A percentile compares a stretch with the other conserved stretches of the same genome.
phyloP scores from a whole-genome alignment of 345 rosid genomes.

The Eutrema heterophyllum region DNA sequence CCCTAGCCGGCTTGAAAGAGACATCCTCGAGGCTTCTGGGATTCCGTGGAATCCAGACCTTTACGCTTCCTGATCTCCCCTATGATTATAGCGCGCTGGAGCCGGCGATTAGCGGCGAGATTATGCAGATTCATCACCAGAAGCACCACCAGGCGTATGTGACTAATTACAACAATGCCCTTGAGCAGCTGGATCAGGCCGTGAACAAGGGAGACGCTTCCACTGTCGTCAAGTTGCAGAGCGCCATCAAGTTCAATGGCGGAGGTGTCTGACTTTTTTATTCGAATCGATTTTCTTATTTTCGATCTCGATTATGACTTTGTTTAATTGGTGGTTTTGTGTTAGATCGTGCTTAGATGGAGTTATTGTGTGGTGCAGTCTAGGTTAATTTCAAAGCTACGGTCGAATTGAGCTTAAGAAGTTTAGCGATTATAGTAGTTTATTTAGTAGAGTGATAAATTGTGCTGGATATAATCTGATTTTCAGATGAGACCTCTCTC shows the following conservation, averaged over 20 bases:
- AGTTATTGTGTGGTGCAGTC: neutral
- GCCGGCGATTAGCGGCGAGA: conserved; percentile 90
- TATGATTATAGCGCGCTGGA: conserved; percentile 87
- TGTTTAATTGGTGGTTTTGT: neutral
- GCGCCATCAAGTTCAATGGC: conserved; percentile 94
- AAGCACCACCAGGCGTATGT: conserved; percentile 93
- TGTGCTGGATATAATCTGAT: neutral
- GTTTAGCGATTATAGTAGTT: neutral
- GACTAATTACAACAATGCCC: conserved; percentile 84
- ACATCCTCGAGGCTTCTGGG: conserved; percentile 13
- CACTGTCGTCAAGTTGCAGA: conserved; percentile 63
- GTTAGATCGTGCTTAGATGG: neutral
- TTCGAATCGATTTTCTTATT: neutral
- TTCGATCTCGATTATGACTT: neutral
- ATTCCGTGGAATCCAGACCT: conserved; percentile 37
- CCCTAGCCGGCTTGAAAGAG: conserved; percentile 34
- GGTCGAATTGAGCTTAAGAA: neutral
- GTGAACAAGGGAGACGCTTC: conserved; percentile 60
- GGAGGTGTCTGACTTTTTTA: conserved; percentile 48
- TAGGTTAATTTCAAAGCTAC: neutral
- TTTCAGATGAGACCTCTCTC: neutral
- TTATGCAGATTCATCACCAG: conserved; percentile 96
- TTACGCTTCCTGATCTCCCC: conserved; percentile 84
- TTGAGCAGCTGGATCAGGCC: conserved; percentile 74
- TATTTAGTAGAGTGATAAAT: neutral